These are phyloP conservation scores for Thalassiosira sp. DNA, from an alignment of 352 stramenopile genomes.

Conservation along the genomic window DNA sequence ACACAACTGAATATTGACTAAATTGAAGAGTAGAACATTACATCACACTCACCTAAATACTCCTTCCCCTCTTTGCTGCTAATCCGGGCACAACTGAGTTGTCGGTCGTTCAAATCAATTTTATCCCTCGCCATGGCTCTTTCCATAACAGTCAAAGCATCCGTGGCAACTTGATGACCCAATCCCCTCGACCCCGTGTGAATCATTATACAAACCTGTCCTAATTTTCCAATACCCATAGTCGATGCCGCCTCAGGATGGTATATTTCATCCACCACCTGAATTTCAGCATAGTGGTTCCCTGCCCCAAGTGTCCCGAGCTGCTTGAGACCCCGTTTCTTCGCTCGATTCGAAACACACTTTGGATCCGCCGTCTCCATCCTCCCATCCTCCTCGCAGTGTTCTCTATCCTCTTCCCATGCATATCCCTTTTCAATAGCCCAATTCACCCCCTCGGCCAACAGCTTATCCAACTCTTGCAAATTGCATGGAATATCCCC, in stretches of 20 bases:
- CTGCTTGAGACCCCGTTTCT: constrained; percentile 85
- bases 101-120: constrained; percentile 85
- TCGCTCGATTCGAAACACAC: constrained; percentile 81
- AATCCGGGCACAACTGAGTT: constrained; percentile 86
- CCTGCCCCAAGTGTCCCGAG: constrained; percentile 86
- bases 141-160: constrained; percentile 85
- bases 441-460: constrained; percentile 87
- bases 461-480: constrained; percentile 79
- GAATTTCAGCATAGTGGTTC: constrained; percentile 89
- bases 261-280: constrained; percentile 88
- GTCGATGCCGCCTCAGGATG: constrained; percentile 75
- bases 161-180: constrained; percentile 88
- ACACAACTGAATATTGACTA: too few relatives aligned
- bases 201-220: constrained; percentile 85
- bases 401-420: constrained; percentile 80
- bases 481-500: constrained; percentile 82
- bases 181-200: constrained; percentile 83
- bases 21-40: too few relatives aligned
- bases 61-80: constrained; percentile 82
- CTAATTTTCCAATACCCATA: constrained; percentile 84
- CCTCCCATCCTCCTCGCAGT: constrained; percentile 86
- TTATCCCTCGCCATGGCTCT: constrained; percentile 82
- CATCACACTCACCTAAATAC: constrained; percentile 72
- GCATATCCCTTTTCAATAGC: constrained; percentile 84
- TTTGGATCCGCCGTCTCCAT: constrained; percentile 85